Evolutionary conservation across 179 eudicot genomes (phyloP), one percentile per base, ranked within the genome.

Genomic region (Corrigiola litoralis): DNA sequence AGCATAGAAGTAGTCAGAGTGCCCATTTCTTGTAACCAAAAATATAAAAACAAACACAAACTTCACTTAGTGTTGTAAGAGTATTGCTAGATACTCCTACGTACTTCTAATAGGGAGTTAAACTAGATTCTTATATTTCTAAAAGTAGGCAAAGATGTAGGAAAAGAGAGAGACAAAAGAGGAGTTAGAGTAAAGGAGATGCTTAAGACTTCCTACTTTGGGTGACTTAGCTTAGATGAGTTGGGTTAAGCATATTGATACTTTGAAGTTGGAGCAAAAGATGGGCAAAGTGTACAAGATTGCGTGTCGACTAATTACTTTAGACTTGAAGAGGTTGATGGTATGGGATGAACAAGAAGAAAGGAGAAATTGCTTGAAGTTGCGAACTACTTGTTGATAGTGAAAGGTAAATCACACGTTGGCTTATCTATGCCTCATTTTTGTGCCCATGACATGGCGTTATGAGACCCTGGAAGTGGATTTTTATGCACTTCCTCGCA

Each of bases 1-100:
- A 86, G 14, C 69, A 76, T 69, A 28, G 83, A 49, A 40, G 84
- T 68, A 34, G 78, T 62, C 68, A 81, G 60, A 82, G 72, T 64
- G 1, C 64, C 85, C 96, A 88, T 88, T 7, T 66, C 45, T 23
- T 31, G 4, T 12, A 45, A 13, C 58, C 28, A 34, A 37, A 46
- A 37, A 25, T 20, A 17, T 33, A 5, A 33, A n/a, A n/a, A n/a
- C n/a, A n/a, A n/a, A n/a, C n/a, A n/a, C n/a, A n/a, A n/a, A n/a
- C n/a, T n/a, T n/a, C n/a, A n/a, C n/a, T n/a, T n/a, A 20, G 20
- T 48, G 9, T 48, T 48, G 52, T 13, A 47, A 11, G 9, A 47
- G 7, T 20, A 18, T 18, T 4, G 7, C 9, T 2, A 48, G 6
- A 17, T 48, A 5, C 0, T 48, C 5, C 8, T 21, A 17, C 8